Conservation (phyloP, 345 rosid species). For the Bruguiera parviflora region DNA sequence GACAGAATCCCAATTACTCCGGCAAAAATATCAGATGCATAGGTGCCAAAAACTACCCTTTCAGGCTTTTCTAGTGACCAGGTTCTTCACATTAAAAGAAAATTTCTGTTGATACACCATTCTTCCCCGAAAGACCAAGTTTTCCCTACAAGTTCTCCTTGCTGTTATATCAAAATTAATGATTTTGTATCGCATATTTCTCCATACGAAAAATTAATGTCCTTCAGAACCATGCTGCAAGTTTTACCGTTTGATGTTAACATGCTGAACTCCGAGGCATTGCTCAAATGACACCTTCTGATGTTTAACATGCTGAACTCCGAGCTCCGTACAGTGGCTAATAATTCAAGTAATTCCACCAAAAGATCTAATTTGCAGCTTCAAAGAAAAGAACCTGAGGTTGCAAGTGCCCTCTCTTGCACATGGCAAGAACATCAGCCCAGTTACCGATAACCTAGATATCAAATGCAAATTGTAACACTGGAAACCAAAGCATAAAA, state of each 20-base stretch:
- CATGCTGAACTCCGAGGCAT: constrained; percentile 11
- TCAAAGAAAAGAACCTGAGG: constrained; percentile 93
- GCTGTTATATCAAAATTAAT: constrained; percentile 18
- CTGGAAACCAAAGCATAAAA: neutral
- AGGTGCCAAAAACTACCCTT: constrained; percentile 16
- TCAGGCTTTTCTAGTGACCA: constrained; percentile 22
- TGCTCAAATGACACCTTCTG: constrained; percentile 21
- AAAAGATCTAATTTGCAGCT: constrained; percentile 43
- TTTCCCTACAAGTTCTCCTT: constrained; percentile 22
- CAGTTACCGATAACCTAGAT: constrained; percentile 77
- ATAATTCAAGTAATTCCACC: constrained; percentile 17
- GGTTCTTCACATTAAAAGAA: constrained; percentile 18
- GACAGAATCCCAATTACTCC: neutral
- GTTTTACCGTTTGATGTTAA: constrained; percentile 8
- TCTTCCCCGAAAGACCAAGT: constrained; percentile 19
- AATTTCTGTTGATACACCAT: constrained; percentile 17
- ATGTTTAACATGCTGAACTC: constrained; percentile 6
- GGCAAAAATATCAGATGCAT: constrained; percentile 8
- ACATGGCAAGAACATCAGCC: constrained; percentile 71
- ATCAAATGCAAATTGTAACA: constrained; percentile 19
- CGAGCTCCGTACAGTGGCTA: constrained; percentile 17
- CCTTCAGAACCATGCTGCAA: constrained; percentile 14
- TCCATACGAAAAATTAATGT: constrained; percentile 5
- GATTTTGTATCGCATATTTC: constrained; percentile 14
- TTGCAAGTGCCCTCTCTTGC: constrained; percentile 83